These are phyloP conservation scores for Aspergillus caelatus DNA, from an alignment of 2,329 filamentous ascomycete species.

Conservation along the genomic window DNA sequence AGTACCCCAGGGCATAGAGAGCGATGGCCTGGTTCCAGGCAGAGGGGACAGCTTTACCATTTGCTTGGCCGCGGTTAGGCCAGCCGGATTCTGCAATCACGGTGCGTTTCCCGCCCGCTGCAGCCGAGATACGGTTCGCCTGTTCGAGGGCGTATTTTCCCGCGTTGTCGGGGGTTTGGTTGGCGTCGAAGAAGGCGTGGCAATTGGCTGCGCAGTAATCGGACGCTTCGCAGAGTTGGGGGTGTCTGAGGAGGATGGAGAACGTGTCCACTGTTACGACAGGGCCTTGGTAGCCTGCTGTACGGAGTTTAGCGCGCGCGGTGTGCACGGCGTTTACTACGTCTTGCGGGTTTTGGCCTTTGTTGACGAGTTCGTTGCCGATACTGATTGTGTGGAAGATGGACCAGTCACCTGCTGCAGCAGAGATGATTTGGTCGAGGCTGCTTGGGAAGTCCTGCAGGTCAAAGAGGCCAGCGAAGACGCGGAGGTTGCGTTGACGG, in stretches of 20 bases:
- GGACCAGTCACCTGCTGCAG: conserved; percentile 67
- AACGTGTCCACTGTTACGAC: conserved; percentile 83
- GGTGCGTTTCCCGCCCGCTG: conserved; percentile 61
- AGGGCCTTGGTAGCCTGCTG: conserved; percentile 68
- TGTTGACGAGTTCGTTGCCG: conserved; percentile 80
- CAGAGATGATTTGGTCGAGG: conserved; percentile 62
- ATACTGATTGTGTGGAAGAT: conserved; percentile 71
- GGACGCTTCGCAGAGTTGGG: conserved; percentile 69
- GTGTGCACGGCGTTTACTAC: conserved; percentile 62
- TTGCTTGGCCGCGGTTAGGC: conserved; percentile 69
- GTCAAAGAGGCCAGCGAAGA: conserved; percentile 76
- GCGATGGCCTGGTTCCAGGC: conserved; percentile 67
- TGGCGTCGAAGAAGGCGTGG: conserved; percentile 80
- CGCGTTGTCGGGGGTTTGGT: conserved; percentile 60
- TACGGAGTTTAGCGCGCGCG: conserved; percentile 61
- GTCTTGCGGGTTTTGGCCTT: conserved; percentile 53
- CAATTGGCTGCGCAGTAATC: conserved; percentile 82
- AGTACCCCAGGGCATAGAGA: conserved; percentile 63
- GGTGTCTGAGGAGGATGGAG: conserved; percentile 66
- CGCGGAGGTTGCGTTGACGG: conserved; percentile 64
- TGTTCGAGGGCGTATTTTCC: conserved; percentile 68
- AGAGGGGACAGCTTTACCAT: conserved; percentile 70
- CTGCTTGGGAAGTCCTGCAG: conserved; percentile 60
- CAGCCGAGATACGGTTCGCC: conserved; percentile 49
- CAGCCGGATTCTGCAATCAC: conserved; percentile 84